Percentiles rank a stretch among this genome's conserved stretches.
phyloP scores from a whole-genome alignment of 2,329 filamentous ascomycete species.

The Ustilaginoidea virens region DNA sequence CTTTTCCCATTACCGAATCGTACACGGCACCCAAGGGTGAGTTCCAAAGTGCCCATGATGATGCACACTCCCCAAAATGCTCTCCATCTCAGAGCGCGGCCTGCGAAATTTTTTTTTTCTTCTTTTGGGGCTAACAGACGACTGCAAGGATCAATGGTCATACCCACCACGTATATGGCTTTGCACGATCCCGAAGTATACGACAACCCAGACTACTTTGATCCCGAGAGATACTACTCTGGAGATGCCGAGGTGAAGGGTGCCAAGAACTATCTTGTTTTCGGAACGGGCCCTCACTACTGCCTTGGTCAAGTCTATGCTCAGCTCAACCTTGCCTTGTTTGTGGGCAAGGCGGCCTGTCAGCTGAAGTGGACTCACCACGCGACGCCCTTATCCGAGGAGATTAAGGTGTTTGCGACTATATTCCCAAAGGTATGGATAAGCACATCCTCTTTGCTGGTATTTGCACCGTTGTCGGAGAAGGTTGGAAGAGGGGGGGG shows the following conservation, averaged over 20 bases:
- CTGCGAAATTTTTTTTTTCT: no score
- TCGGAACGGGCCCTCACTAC: constrained; percentile 91
- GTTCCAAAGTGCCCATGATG: no score
- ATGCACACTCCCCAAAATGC: no score
- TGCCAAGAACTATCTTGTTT: constrained; percentile 91
- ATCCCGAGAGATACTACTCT: constrained; percentile 81
- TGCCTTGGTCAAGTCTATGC: constrained; percentile 91
- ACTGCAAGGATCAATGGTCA: constrained; percentile 64
- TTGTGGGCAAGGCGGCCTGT: constrained; percentile 82
- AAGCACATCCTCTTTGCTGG: constrained; percentile 18
- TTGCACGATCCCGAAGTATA: constrained; percentile 90
- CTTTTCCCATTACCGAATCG: constrained; percentile 73
- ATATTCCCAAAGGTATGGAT: constrained; percentile 96
- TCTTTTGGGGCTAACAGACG: not conserved
- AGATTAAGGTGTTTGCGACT: constrained; percentile 96
- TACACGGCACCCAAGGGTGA: constrained; percentile 86
- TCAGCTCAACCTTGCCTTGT: constrained; percentile 71
- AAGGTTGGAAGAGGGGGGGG: no score
- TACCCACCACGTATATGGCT: constrained; percentile 80
- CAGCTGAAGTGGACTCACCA: constrained; percentile 83
- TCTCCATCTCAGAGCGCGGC: no score
- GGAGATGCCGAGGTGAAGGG: constrained; percentile 77
- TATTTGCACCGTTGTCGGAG: not conserved
- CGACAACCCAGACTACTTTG: constrained; percentile 72
- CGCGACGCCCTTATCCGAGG: constrained; percentile 68